Conservation (phyloP, 1,284 basidiomycete genomes). For the Irpex sp. region DNA sequence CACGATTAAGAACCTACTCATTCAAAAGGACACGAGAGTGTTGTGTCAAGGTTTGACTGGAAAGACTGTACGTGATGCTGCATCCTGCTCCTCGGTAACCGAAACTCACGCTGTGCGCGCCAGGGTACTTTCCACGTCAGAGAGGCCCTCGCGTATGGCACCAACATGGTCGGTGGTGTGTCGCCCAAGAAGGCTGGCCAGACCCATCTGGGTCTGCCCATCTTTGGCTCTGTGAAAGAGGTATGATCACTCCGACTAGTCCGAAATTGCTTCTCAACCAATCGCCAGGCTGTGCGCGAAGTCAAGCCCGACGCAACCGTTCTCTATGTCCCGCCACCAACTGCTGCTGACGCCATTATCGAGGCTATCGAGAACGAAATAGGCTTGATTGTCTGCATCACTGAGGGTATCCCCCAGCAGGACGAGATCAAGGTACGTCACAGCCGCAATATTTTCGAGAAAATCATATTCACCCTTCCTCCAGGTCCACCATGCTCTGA, state of each 20-base stretch:
- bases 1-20: slow-evolving; percentile 88
- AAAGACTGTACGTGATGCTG: slow-evolving; percentile 74
- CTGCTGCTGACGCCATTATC: slow-evolving; percentile 92
- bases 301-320: slow-evolving; percentile 88
- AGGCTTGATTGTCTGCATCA: slow-evolving; percentile 94
- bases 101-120: slow-evolving; percentile 1
- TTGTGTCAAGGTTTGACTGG: slow-evolving; percentile 94
- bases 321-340: slow-evolving; percentile 93
- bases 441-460: not conserved
- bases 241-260: slow-evolving; percentile 36
- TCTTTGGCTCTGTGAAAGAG: slow-evolving; percentile 92
- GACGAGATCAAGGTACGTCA: slow-evolving; percentile 84
- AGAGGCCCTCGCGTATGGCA: slow-evolving; percentile 94
- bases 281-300: slow-evolving; percentile 72
- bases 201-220: slow-evolving; percentile 92
- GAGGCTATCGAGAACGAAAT: slow-evolving; percentile 98
- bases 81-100: not conserved
- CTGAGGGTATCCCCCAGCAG: slow-evolving; percentile 94
- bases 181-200: slow-evolving; percentile 97
- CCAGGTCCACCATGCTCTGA: slow-evolving; percentile 90
- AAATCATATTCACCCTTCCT: not conserved
- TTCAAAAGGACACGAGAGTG: slow-evolving; percentile 94
- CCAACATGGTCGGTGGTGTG: slow-evolving; percentile 96
- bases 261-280: not conserved
- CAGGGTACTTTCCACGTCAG: slow-evolving; percentile 97